Conservation (phyloP, 2,329 filamentous ascomycete genomes). For the Dissoconium aciculare region DNA sequence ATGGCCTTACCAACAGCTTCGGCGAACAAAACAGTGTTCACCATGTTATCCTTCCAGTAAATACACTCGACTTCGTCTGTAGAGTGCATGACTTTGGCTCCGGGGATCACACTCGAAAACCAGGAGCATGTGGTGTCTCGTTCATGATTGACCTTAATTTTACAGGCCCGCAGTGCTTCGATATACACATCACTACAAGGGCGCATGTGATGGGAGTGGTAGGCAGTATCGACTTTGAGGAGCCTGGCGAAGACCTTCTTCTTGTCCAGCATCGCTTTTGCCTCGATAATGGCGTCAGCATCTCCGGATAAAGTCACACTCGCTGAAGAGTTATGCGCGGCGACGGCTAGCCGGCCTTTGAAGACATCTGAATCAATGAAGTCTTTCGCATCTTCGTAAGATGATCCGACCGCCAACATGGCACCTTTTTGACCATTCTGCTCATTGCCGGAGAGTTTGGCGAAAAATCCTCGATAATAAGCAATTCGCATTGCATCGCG, state of each 20-base stretch:
- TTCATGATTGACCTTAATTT: slow-evolving; percentile 6
- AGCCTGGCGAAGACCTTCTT: slow-evolving; percentile 26
- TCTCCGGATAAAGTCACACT: slow-evolving; percentile 35
- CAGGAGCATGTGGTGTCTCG: slow-evolving; percentile 10
- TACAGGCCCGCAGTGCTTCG: slow-evolving; percentile 7
- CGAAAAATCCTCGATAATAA: slow-evolving; percentile 14
- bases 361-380: slow-evolving; percentile 13
- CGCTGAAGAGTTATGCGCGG: slow-evolving; percentile 26
- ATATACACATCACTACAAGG: slow-evolving; percentile 11
- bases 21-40: slow-evolving; percentile 30
- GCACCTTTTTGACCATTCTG: slow-evolving; percentile 13
- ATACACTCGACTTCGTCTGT: slow-evolving; percentile 9
- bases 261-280: slow-evolving; percentile 20
- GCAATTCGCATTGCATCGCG: slow-evolving; percentile 13
- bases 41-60: slow-evolving; percentile 37
- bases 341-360: slow-evolving; percentile 12
- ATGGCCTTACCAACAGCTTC: slow-evolving; percentile 25
- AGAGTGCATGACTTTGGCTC: slow-evolving; percentile 7
- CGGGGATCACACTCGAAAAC: slow-evolving; percentile 10
- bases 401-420: slow-evolving; percentile 23
- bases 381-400: slow-evolving; percentile 9
- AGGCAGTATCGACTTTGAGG: slow-evolving; percentile 31
- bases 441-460: slow-evolving; percentile 6
- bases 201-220: slow-evolving; percentile 29
- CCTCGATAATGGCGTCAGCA: slow-evolving; percentile 22